Base-by-base conservation (phyloP, 2,329 filamentous ascomycete species). In the Diaporthe velutina region DNA sequence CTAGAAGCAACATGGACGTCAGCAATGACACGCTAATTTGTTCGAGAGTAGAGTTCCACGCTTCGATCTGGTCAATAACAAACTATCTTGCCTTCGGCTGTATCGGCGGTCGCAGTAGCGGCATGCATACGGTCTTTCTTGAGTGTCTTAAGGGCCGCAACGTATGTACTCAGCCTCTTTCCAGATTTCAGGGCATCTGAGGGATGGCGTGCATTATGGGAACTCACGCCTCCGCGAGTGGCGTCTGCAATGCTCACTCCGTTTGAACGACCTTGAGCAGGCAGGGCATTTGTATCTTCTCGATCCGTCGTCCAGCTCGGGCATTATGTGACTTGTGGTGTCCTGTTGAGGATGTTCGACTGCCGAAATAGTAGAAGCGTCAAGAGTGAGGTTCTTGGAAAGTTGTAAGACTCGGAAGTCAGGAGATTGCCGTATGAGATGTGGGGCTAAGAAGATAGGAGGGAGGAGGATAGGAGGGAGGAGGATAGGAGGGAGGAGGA, bases 61-160 rank as follows among this genome's bases (percentile, higher is more conserved):
- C 4, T 9, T 10, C 25, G 15, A 12, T 0, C 7, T 22, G 25
- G 8, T 45, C 25, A 45, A 10, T 6, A 25, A 13, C 33, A n/a
- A 15, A 15, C 7, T 9, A 15, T 3, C 60, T 33, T 48, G 19
- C 60, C 60, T 64, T 19, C 60, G 60, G 28, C 60, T 64, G 28
- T 64, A 48, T 2, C 60, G 60, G 25, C 60, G 60, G 28, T 64
- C 60, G 40, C 60, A 64, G 60, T 64, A 64, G 10, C 40, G 60
- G 8, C 60, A 64, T 0, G 60, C 15, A 9, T 64, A 64, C 13
- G 60, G 60, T 9, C 40, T 17, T 28, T 64, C 60, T 64, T 64
- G 40, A 8, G 60, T 64, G 28, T 64, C 60, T 64, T 5, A 33
- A 48, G 3, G 30, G 19, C 1, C 12, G 17, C 8, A 8, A 7